Evolutionary conservation across 2,329 filamentous ascomycete species (phyloP), one percentile per base, ranked within the genome.

Genomic region (Monascus ruber): DNA sequence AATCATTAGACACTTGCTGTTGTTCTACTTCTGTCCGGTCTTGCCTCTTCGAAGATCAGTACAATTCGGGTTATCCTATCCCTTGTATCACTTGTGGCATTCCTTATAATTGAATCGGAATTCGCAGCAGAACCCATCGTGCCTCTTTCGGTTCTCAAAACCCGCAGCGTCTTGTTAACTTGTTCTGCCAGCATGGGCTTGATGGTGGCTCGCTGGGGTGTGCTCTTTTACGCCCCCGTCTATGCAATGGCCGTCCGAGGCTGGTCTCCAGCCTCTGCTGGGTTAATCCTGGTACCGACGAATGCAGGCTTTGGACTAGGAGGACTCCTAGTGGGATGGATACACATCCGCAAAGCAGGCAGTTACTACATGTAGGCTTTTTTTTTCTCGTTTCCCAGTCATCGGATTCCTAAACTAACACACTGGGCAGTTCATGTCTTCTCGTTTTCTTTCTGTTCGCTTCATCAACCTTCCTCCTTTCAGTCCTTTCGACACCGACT

Each of bases 161-260:
- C 80, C 7, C 74, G 81, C 26, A 81, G 79, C 26, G 77, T 84
- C 1, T 66, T 89, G 3, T 63, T 89, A 24, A 82, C 82, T 1
- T 89, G 85, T 53, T 53, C 88, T 24, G 74, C 80, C 1, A 84
- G 86, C 36, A 71, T 88, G 0, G 79, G 81, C 17, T 74, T 86
- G 56, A 89, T 93, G 83, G 79, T 83, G 55, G 73, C 82, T 2
- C 79, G 86, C 41, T 93, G 85, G 85, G 73, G 72, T 5, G 72
- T 93, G 2, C 69, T 93, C 5, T 91, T 87, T 66, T 93, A 86
- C 61, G 74, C 81, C 0, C 85, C 86, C 0, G 77, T 86, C 33
- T 88, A 85, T 51, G 81, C 84, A 28, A 77, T 91, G 41, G 82
- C 83, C 3, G 80, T 91, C 1, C 76, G 80, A 2, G 76, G 76